phyloP scores from a whole-genome alignment of 73 alveolate genomes.

The Paramecium sonneborni region DNA sequence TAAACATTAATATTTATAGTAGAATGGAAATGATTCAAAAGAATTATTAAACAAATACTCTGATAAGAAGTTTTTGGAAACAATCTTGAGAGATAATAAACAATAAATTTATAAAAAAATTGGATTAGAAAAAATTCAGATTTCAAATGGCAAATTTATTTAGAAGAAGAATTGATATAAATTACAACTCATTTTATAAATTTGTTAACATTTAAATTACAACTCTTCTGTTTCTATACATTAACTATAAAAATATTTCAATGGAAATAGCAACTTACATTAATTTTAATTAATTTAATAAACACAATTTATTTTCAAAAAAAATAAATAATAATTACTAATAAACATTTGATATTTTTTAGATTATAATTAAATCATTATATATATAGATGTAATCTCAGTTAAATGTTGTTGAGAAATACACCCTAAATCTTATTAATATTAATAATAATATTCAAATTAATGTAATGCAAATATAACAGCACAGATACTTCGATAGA shows the following conservation, averaged over 20 bases:
- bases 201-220: not conserved
- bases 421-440: not conserved
- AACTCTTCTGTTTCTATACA: not conserved
- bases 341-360: not conserved
- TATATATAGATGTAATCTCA: not conserved
- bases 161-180: conserved; percentile 17
- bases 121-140: not conserved
- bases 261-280: not conserved
- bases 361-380: not conserved
- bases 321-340: not conserved
- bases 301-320: not conserved
- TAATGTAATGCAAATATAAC: not conserved
- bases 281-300: not conserved
- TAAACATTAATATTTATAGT: not conserved
- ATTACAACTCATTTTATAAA: not conserved
- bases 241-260: not conserved
- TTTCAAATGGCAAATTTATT: not conserved
- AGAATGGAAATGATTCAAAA: not conserved
- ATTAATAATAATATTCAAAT: not conserved
- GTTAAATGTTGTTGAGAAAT: not conserved
- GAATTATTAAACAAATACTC: not conserved
- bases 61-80: not conserved
- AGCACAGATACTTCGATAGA: not conserved
- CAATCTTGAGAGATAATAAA: not conserved
- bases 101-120: not conserved